Base-by-base conservation (phyloP, 2,329 filamentous ascomycete species). In the Exserohilum turcica region DNA sequence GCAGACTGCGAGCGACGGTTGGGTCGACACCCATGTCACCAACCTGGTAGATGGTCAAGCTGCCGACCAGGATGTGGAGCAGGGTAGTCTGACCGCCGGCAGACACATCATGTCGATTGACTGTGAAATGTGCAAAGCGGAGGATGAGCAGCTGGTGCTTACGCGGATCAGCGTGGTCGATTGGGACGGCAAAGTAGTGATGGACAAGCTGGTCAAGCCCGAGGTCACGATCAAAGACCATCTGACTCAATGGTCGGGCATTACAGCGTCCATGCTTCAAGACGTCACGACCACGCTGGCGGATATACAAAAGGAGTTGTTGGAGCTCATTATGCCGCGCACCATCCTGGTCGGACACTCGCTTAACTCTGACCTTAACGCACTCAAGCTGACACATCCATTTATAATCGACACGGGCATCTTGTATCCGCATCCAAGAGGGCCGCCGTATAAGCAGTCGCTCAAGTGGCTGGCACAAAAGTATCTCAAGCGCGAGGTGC, bases 81-180 rank as follows among this genome's bases (percentile, higher is more conserved):
- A 87, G 63, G 93, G 92, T 49, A 93, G 91, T 73, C 78, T 96
- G 52, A 95, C 91, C 0, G 90, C 86, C 27, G 94, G 92, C 31
- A 85, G 91, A 57, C 83, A 88, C 32, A 79, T 97, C 9, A 79
- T 95, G 43, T 88, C 91, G 1, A 80, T 99, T 48, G 94, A 99
- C 72, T 99, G 94, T 76, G 94, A 99, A 76, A 99, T 99, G 94
- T 96, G 92, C 72, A 87, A 91, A 77, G 95, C 92, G 2, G 89
- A 87, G 54, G 86, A 88, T 56, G 86, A 86, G 42, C 84, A 90
- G 60, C 91, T 89, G 59, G 91, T 92, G 31, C 85, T 99, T 37
- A 95, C 94, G 1, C 86, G 94, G 51, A 88, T 97, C 71, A 97
- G 92, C 71, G 75, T 97, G 33, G 79, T 99, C 6, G 80, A 86